Evolutionary conservation across 2,329 filamentous ascomycete species (phyloP).

Genomic region (Botrytis cinerea): DNA sequence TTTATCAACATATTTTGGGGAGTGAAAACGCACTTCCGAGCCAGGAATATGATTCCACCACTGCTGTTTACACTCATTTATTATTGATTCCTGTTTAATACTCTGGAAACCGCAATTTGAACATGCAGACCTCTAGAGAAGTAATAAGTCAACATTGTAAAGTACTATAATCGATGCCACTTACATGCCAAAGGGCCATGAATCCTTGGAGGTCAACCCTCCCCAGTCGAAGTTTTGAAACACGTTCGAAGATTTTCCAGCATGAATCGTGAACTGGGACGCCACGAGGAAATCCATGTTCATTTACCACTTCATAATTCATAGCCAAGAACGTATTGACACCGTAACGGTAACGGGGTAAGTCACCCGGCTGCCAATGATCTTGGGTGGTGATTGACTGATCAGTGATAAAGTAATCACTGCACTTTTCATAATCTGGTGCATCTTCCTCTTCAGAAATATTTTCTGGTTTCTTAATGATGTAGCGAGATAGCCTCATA

Average conservation of each 20-base stretch:
- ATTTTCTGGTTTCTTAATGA: conserved; percentile 21
- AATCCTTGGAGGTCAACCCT: conserved; percentile 29
- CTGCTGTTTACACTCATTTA: conserved; percentile 5
- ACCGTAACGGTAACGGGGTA: conserved; percentile 15
- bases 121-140: conserved; percentile 20
- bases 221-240: conserved; percentile 25
- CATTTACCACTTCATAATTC: conserved; percentile 6
- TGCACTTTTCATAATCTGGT: conserved; percentile 21
- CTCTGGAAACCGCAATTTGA: conserved; percentile 25
- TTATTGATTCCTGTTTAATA: conserved; percentile 20
- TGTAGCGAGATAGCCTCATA: conserved; percentile 23
- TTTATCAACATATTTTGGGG: no score
- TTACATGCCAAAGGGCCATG: conserved; percentile 26
- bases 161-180: background rate
- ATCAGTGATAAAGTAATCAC: conserved; percentile 25
- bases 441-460: conserved; percentile 14
- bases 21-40: conserved; percentile 17
- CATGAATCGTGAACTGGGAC: conserved; percentile 28
- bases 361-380: background rate
- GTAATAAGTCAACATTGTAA: background rate
- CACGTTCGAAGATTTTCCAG: conserved; percentile 29
- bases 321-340: conserved; percentile 4
- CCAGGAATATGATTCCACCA: conserved; percentile 25
- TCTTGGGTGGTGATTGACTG: conserved; percentile 15
- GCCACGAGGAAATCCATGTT: background rate